phyloP scores from a whole-genome alignment of 73 alveolate genomes.

The Paramecium pentaurelia region DNA sequence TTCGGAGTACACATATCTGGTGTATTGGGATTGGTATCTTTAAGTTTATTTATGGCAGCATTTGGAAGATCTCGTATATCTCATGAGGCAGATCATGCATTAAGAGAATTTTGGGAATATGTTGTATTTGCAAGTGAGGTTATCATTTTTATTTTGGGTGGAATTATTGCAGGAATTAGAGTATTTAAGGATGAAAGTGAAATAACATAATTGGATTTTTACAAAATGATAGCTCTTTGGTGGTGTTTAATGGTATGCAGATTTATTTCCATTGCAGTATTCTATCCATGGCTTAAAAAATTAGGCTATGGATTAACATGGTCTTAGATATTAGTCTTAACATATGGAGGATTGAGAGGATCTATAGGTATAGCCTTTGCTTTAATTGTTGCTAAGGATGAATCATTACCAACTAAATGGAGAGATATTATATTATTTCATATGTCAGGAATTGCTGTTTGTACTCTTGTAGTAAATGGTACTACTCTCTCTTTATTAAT shows the following conservation, averaged over 20 bases:
- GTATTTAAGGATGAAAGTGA: slow-evolving; percentile 47
- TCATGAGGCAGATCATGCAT: slow-evolving; percentile 60
- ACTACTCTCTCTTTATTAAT: slow-evolving; percentile 49
- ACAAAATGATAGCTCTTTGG: slow-evolving; percentile 63
- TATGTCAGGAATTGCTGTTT: slow-evolving; percentile 70
- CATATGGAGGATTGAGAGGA: slow-evolving; percentile 77
- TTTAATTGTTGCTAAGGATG: slow-evolving; percentile 66
- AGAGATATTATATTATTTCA: slow-evolving; percentile 66
- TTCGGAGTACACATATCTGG: slow-evolving; percentile 67
- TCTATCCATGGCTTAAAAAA: slow-evolving; percentile 60
- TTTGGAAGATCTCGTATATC: slow-evolving; percentile 68
- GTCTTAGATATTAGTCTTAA: slow-evolving; percentile 58
- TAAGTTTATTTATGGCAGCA: slow-evolving; percentile 71
- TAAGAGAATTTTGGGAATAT: slow-evolving; percentile 65
- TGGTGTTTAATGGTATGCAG: slow-evolving; percentile 65
- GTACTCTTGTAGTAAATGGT: slow-evolving; percentile 69
- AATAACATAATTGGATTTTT: slow-evolving; percentile 62
- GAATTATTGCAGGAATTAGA: slow-evolving; percentile 65
- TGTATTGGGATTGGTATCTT: slow-evolving; percentile 65
- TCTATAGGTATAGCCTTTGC: slow-evolving; percentile 73
- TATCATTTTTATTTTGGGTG: slow-evolving; percentile 68
- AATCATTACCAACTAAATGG: slow-evolving; percentile 43
- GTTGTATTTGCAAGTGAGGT: slow-evolving; percentile 63
- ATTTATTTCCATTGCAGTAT: slow-evolving; percentile 46
- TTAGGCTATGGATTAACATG: slow-evolving; percentile 69